Conservation (phyloP, 768 basidiomycete genomes). For the Cystoderma amianthinum region DNA sequence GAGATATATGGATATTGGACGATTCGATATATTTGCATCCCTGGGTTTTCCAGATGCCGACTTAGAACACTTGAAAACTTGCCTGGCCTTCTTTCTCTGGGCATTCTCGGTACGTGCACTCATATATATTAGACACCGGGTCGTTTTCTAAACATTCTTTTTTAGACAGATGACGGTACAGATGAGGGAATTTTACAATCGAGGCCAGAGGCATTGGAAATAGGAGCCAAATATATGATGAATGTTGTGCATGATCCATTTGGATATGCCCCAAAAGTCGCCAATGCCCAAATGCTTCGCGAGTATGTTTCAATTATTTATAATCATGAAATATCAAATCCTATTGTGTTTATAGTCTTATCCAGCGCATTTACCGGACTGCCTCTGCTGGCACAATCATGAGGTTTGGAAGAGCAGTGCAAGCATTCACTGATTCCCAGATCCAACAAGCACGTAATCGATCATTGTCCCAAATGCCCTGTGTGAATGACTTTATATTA, state of each 20-base stretch:
- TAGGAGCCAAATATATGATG: constrained; percentile 9
- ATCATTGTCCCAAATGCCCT: constrained; percentile 4
- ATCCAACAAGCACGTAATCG: constrained; percentile 7
- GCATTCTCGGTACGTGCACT: constrained; percentile 12
- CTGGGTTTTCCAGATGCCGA: constrained; percentile 14
- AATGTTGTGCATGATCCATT: constrained; percentile 6
- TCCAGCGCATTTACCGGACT: not conserved
- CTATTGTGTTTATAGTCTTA: not conserved
- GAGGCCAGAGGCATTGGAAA: constrained; percentile 12
- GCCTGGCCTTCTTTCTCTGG: constrained; percentile 17
- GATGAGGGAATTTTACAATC: constrained; percentile 15
- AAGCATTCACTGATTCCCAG: constrained; percentile 7
- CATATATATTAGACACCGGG: not conserved
- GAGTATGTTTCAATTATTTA: constrained; percentile 7
- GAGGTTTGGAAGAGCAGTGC: constrained; percentile 10
- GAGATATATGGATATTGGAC: constrained; percentile 9
- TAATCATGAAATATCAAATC: not conserved
- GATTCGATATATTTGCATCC: constrained; percentile 12
- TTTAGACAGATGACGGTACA: constrained; percentile 16
- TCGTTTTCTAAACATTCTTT: not conserved
- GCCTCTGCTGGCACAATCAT: not conserved
- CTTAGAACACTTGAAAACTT: constrained; percentile 13
- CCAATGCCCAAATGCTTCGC: constrained; percentile 13
- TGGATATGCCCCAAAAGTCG: constrained; percentile 2
- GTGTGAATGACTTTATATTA: constrained; percentile 10